A percentile compares a stretch with the other conserved stretches of the same genome.
phyloP scores from a whole-genome alignment of 805 yeast species.

The Metschnikowia continentalis region DNA sequence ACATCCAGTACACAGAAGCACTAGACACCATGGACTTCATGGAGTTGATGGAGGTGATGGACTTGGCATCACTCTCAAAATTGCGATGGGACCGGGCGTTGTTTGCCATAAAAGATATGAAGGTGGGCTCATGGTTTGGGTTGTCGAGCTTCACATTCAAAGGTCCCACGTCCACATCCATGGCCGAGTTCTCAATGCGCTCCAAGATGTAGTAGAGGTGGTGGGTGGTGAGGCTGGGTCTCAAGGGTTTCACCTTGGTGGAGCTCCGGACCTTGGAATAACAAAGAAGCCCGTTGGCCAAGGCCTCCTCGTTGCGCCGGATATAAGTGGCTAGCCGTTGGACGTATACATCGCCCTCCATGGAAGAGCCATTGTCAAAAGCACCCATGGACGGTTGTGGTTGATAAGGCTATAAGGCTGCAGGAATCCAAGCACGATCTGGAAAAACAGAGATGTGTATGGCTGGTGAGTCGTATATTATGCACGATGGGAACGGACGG shows the following conservation, averaged over 20 bases:
- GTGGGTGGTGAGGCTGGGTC: constrained; percentile 57
- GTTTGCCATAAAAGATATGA: constrained; percentile 56
- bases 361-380: constrained; percentile 28
- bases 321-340: constrained; percentile 52
- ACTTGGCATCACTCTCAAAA: constrained; percentile 42
- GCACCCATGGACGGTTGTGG: constrained; percentile 14
- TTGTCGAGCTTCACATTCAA: constrained; percentile 55
- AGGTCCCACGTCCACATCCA: constrained; percentile 55
- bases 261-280: constrained; percentile 37
- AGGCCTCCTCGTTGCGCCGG: constrained; percentile 52
- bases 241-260: constrained; percentile 45
- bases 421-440: background rate
- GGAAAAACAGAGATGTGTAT: background rate
- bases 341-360: constrained; percentile 56
- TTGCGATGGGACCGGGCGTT: constrained; percentile 44
- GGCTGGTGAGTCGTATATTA: background rate
- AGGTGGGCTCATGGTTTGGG: constrained; percentile 50
- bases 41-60: constrained; percentile 56
- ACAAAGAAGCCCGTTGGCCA: constrained; percentile 55
- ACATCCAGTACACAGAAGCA: constrained; percentile 40
- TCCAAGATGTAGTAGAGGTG: constrained; percentile 61
- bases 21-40: constrained; percentile 47
- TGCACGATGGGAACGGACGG: background rate
- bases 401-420: background rate
- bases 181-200: constrained; percentile 46